Percentiles rank a stretch among this genome's conserved stretches.
Conservation (phyloP, 148 eudicot genomes). For the Diospyros kaki region DNA sequence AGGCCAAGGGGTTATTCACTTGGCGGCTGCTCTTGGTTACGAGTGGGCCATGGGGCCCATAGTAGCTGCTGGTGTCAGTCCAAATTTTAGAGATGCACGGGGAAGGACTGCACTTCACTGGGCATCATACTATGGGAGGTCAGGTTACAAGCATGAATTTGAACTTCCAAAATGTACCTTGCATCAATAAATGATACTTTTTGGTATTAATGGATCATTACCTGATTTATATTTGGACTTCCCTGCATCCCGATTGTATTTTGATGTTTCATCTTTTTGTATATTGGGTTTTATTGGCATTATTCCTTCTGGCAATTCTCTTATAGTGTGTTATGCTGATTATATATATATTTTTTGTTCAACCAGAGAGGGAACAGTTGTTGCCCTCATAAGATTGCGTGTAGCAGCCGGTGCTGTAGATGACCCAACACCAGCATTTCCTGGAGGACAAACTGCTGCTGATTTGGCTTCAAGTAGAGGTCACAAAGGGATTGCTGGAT, state of each 20-base stretch:
- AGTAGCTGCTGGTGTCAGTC: constrained; percentile 52
- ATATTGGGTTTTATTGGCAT: background rate
- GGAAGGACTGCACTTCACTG: constrained; percentile 90
- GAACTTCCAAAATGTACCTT: background rate
- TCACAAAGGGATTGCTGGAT: constrained; percentile 69
- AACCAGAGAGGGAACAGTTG: constrained; percentile 55
- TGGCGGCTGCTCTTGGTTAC: constrained; percentile 71
- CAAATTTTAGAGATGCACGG: constrained; percentile 58
- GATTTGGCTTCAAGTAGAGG: constrained; percentile 69
- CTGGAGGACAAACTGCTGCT: constrained; percentile 59
- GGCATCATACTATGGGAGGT: constrained; percentile 80
- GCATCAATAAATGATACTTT: background rate
- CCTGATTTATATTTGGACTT: background rate
- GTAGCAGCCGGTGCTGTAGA: constrained; percentile 56
- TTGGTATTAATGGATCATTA: background rate
- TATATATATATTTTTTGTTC: background rate
- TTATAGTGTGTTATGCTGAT: constrained; percentile 6
- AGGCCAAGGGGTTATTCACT: constrained; percentile 68
- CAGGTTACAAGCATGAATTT: constrained; percentile 1
- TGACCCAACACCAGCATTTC: constrained; percentile 58
- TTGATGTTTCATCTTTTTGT: background rate
- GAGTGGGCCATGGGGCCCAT: constrained; percentile 57
- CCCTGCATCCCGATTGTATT: background rate
- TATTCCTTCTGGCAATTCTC: background rate
- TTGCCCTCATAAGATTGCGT: constrained; percentile 50